Conservation (phyloP, 2,329 filamentous ascomycete genomes). For the Cercospora zeina region DNA sequence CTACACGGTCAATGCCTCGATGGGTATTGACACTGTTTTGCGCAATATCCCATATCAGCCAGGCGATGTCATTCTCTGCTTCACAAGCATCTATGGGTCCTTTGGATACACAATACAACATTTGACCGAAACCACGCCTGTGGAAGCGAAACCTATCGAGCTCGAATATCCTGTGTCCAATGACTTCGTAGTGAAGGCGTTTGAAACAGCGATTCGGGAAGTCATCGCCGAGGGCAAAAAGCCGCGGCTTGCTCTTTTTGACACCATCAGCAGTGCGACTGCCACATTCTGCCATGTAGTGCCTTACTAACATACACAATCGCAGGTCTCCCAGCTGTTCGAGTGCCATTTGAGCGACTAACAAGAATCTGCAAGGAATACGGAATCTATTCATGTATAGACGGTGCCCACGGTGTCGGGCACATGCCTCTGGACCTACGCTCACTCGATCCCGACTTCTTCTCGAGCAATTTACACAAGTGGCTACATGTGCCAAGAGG, state of each 20-base stretch:
- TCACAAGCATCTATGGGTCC: slow-evolving; percentile 74
- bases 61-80: slow-evolving; percentile 76
- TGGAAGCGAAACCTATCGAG: slow-evolving; percentile 55
- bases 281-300: background rate
- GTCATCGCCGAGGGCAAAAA: slow-evolving; percentile 59
- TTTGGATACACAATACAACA: slow-evolving; percentile 73
- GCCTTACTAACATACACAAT: background rate
- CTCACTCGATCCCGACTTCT: slow-evolving; percentile 75
- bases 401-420: slow-evolving; percentile 82
- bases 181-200: slow-evolving; percentile 61
- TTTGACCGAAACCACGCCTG: slow-evolving; percentile 63
- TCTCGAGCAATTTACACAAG: slow-evolving; percentile 83
- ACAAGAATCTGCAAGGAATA: slow-evolving; percentile 63
- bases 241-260: slow-evolving; percentile 71
- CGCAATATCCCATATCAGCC: slow-evolving; percentile 67
- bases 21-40: slow-evolving; percentile 73
- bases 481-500: slow-evolving; percentile 81
- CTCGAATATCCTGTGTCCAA: slow-evolving; percentile 70
- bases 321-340: slow-evolving; percentile 67
- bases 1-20: slow-evolving; percentile 78
- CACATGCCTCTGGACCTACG: slow-evolving; percentile 70
- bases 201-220: slow-evolving; percentile 58
- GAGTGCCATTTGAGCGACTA: slow-evolving; percentile 74
- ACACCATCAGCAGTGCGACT: slow-evolving; percentile 65
- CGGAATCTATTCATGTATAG: slow-evolving; percentile 71